A percentile compares a stretch with the other conserved stretches of the same genome.
phyloP scores from a whole-genome alignment of 441 rosid species.

The Populus tomentosa region DNA sequence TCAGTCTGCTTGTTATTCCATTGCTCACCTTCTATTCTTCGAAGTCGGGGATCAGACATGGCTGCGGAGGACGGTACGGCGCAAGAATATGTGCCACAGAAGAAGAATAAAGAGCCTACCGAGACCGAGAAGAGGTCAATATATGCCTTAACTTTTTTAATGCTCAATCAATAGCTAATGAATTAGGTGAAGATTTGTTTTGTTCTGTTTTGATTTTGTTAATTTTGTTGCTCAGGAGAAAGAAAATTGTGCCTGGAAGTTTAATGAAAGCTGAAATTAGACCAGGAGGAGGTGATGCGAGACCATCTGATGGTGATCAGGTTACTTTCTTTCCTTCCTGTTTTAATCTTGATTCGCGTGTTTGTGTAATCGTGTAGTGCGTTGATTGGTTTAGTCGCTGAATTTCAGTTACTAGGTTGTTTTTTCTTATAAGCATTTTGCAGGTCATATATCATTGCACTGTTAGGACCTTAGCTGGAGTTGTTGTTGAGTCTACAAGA shows the following conservation, averaged over 20 bases:
- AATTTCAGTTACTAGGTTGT: neutral
- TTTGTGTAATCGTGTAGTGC: neutral
- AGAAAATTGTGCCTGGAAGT: slow-evolving; percentile 84
- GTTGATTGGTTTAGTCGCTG: neutral
- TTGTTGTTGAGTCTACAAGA: slow-evolving; percentile 72
- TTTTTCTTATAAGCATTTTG: slow-evolving; percentile 10
- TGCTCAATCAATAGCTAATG: neutral
- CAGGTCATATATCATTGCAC: slow-evolving; percentile 88
- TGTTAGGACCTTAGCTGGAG: slow-evolving; percentile 79
- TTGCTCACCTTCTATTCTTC: neutral
- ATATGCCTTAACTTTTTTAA: neutral
- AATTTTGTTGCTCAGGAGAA: slow-evolving; percentile 48
- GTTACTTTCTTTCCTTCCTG: slow-evolving; percentile 25
- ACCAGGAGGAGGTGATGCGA: slow-evolving; percentile 86
- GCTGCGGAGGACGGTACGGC: slow-evolving; percentile 33
- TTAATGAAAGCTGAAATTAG: slow-evolving; percentile 89
- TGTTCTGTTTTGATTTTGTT: neutral
- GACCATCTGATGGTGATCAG: slow-evolving; percentile 95
- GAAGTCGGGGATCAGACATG: slow-evolving; percentile 30
- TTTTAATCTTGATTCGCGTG: neutral
- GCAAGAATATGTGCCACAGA: slow-evolving; percentile 28
- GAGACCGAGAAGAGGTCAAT: slow-evolving; percentile 60
- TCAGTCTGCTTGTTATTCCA: neutral
- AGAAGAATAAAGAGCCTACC: slow-evolving; percentile 61
- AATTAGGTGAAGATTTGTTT: neutral